Evolutionary conservation across 2,329 filamentous ascomycete genomes (phyloP).

Genomic region (Diaporthe aspalathi): DNA sequence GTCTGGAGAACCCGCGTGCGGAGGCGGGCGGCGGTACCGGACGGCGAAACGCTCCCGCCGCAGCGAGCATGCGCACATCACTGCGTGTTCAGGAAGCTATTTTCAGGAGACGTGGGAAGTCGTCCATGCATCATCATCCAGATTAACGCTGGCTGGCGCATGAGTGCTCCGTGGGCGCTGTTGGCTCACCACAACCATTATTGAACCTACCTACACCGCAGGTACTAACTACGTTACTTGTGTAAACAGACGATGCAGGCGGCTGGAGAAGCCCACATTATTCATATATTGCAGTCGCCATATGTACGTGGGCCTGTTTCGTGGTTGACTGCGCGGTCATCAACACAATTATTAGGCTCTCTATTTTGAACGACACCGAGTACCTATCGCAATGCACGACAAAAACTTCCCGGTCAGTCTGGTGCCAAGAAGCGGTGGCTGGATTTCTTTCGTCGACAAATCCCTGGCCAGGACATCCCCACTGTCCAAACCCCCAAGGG

Average conservation of each 20-base stretch:
- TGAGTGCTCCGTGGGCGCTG: no score
- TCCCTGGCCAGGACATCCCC: background rate
- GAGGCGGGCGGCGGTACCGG: slow-evolving; percentile 18
- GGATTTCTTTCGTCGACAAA: background rate
- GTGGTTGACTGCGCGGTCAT: background rate
- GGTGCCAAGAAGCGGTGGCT: slow-evolving; percentile 20
- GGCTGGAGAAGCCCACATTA: background rate
- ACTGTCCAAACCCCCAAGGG: slow-evolving; percentile 4
- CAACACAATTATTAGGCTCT: background rate
- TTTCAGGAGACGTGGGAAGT: background rate
- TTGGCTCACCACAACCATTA: background rate
- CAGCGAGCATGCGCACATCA: background rate
- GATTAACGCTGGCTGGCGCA: background rate
- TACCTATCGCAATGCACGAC: background rate
- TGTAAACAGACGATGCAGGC: background rate
- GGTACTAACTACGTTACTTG: background rate
- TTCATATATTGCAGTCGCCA: background rate
- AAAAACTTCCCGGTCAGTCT: background rate
- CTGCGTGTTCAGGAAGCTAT: slow-evolving; percentile 8
- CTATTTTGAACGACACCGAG: background rate
- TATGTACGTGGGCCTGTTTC: background rate
- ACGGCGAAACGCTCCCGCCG: background rate
- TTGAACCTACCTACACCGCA: slow-evolving; percentile 6
- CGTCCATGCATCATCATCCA: background rate
- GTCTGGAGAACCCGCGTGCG: slow-evolving; percentile 12